phyloP scores from a whole-genome alignment of 306 rosid genomes.

The Mucuna pruriens region DNA sequence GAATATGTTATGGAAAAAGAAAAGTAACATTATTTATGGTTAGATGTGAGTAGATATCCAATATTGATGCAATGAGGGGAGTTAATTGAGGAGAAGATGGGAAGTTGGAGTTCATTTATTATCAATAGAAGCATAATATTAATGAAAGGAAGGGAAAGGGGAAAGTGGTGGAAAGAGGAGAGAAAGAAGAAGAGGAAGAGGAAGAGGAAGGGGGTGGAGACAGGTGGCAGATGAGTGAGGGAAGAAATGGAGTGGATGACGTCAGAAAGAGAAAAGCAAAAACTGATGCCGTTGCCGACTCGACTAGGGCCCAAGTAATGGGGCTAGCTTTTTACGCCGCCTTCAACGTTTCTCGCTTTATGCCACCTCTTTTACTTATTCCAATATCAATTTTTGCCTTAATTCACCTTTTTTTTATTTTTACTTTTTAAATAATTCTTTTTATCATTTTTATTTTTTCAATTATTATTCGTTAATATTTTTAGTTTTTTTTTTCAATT shows the following conservation, averaged over 20 bases:
- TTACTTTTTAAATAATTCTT: too few relatives aligned
- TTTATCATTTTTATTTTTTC: too few relatives aligned
- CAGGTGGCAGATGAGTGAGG: constrained; percentile 60
- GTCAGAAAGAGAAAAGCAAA: constrained; percentile 30
- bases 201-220: constrained; percentile 39
- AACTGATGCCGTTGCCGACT: neutral
- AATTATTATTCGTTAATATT: too few relatives aligned
- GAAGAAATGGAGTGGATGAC: constrained; percentile 26
- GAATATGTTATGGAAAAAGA: neutral
- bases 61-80: neutral
- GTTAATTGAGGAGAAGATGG: neutral
- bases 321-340: constrained; percentile 19
- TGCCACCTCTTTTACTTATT: neutral
- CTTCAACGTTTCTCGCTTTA: constrained; percentile 1
- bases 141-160: neutral
- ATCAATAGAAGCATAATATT: too few relatives aligned
- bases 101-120: neutral
- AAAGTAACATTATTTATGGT: neutral
- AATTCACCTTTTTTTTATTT: too few relatives aligned
- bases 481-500: too few relatives aligned
- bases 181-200: too few relatives aligned
- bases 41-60: neutral
- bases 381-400: too few relatives aligned
- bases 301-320: neutral
- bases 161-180: neutral